phyloP scores from a whole-genome alignment of 495 filamentous ascomycete species.

The Aspergillus homomorphus region DNA sequence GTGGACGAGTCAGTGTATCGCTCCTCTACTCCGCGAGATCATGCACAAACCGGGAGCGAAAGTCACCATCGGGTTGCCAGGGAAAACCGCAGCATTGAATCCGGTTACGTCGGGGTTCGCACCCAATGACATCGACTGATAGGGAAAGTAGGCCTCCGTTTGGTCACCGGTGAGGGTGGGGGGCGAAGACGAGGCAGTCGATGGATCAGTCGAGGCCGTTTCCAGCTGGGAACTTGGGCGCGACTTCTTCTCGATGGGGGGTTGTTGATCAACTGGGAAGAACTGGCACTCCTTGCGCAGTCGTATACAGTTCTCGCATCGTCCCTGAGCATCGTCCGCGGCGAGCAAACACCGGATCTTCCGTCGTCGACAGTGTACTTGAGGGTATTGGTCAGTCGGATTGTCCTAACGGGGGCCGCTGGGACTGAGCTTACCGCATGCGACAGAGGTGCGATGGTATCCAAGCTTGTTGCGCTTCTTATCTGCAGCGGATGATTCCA shows the following conservation, averaged over 20 bases:
- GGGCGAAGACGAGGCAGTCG: constrained; percentile 47
- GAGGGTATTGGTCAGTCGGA: constrained; percentile 15
- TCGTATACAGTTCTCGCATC: constrained; percentile 94
- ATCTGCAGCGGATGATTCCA: constrained; percentile 52
- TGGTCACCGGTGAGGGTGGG: constrained; percentile 33
- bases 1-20: neutral
- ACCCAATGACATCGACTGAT: constrained; percentile 37
- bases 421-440: constrained; percentile 72
- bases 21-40: neutral
- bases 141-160: constrained; percentile 42
- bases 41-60: constrained; percentile 37
- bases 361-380: constrained; percentile 89
- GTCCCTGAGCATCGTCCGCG: constrained; percentile 71
- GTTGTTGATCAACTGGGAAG: constrained; percentile 85
- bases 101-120: constrained; percentile 38
- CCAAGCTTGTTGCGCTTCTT: constrained; percentile 96
- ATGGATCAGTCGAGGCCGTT: constrained; percentile 38
- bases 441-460: constrained; percentile 95
- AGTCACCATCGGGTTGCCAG: constrained; percentile 31
- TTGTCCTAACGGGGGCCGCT: neutral
- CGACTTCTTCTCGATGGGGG: constrained; percentile 53
- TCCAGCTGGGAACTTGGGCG: constrained; percentile 45
- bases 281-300: constrained; percentile 96
- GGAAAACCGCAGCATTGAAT: constrained; percentile 30
- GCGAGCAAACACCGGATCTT: constrained; percentile 92